A percentile compares a stretch with the other conserved stretches of the same genome.
Conservation (phyloP, 1,284 basidiomycete species). For the Trichosporon sp. region DNA sequence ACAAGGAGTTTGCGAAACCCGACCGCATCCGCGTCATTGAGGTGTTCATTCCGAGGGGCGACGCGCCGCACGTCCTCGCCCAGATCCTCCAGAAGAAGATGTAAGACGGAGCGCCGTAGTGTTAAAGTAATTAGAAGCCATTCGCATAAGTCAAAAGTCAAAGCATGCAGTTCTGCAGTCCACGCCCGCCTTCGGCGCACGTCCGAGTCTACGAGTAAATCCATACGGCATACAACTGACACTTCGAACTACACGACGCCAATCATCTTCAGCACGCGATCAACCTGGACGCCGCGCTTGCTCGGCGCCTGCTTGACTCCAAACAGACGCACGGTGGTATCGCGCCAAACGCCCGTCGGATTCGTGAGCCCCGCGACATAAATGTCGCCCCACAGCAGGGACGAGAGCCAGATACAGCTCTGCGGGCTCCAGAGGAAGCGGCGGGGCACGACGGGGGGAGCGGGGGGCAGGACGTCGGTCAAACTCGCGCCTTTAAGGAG, state of each 20-base stretch:
- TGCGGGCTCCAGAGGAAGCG: constrained; percentile 88
- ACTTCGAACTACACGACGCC: constrained; percentile 42
- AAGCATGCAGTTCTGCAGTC: not conserved
- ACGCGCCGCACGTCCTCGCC: constrained; percentile 35
- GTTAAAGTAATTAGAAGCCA: not conserved
- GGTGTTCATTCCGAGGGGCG: constrained; percentile 53
- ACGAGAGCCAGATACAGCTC: constrained; percentile 84
- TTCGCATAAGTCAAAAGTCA: not conserved
- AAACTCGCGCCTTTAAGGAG: constrained; percentile 65
- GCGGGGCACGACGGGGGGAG: constrained; percentile 67
- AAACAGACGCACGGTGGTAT: constrained; percentile 81
- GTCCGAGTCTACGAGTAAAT: not conserved
- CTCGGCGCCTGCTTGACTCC: constrained; percentile 74
- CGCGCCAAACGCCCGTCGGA: constrained; percentile 76
- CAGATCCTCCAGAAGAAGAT: constrained; percentile 19
- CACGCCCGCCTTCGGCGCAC: no score
- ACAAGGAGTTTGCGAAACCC: constrained; percentile 49
- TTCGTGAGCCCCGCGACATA: constrained; percentile 84
- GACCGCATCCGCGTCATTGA: constrained; percentile 55
- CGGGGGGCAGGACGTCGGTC: constrained; percentile 72
- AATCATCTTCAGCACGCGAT: constrained; percentile 52
- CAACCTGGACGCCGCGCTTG: constrained; percentile 47
- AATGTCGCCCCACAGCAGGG: constrained; percentile 87
- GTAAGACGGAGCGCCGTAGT: not conserved
- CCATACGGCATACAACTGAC: constrained; percentile 4